phyloP scores from a whole-genome alignment of 2,329 filamentous ascomycete genomes.

The Penicillium freii region DNA sequence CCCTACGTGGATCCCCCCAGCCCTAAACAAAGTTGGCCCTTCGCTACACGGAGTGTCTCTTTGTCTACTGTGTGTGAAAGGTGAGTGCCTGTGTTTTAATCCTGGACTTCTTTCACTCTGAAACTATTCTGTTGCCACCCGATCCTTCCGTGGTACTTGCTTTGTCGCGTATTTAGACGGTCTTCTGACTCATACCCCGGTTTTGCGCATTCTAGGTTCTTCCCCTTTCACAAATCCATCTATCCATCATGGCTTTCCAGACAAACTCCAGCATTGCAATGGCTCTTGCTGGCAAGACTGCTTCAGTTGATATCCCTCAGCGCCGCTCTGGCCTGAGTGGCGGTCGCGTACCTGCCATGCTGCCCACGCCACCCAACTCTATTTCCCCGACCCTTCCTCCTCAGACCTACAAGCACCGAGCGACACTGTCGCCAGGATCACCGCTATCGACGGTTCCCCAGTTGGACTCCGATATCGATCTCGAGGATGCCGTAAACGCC shows the following conservation, averaged over 20 bases:
- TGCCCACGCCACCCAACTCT: constrained; percentile 92
- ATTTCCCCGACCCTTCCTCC: constrained; percentile 85
- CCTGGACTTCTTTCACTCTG: not conserved
- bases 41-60: constrained; percentile 9
- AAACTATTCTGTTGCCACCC: constrained; percentile 15
- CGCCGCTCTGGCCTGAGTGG: constrained; percentile 37
- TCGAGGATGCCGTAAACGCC: constrained; percentile 65
- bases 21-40: constrained; percentile 15
- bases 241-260: constrained; percentile 45
- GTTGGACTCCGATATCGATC: constrained; percentile 83
- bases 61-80: constrained; percentile 22
- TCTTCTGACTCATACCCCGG: constrained; percentile 25
- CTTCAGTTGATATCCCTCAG: constrained; percentile 50
- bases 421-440: constrained; percentile 37
- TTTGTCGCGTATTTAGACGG: constrained; percentile 17
- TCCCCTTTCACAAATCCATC: constrained; percentile 10
- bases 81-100: constrained; percentile 14
- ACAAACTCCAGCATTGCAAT: constrained; percentile 49
- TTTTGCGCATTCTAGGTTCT: constrained; percentile 7
- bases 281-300: constrained; percentile 52
- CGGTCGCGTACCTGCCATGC: constrained; percentile 42
- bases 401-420: constrained; percentile 71
- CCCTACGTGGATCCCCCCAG: constrained; percentile 13
- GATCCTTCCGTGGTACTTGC: constrained; percentile 16
- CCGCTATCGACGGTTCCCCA: constrained; percentile 47